A percentile compares a stretch with the other conserved stretches of the same genome.
These are phyloP conservation scores for Papiliotrema laurentii DNA, from an alignment of 1,284 basidiomycete species.

Conservation along the genomic window DNA sequence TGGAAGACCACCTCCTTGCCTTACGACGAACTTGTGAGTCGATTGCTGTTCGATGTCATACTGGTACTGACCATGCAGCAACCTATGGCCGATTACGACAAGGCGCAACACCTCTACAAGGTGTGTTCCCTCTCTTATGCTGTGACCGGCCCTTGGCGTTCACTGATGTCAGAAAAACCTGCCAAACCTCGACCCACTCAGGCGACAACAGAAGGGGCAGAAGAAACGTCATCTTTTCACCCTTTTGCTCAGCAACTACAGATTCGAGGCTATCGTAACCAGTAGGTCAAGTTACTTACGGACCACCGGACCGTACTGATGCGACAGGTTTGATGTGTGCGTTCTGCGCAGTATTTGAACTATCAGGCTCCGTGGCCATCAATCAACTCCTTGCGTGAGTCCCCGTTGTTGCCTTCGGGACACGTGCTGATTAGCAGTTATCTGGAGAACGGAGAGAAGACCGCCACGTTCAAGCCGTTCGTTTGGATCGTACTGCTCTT, in stretches of 20 bases:
- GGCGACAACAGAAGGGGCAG: slow-evolving; percentile 29
- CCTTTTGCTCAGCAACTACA: slow-evolving; percentile 27
- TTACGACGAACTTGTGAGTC: slow-evolving; percentile 35
- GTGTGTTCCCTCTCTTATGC: slow-evolving; percentile 16
- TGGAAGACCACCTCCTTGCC: slow-evolving; percentile 40
- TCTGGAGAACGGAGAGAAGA: slow-evolving; percentile 50
- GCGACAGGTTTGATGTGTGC: slow-evolving; percentile 27
- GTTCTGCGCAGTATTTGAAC: slow-evolving; percentile 36
- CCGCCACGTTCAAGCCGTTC: slow-evolving; percentile 51
- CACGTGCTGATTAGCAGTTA: slow-evolving; percentile 33
- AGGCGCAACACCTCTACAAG: slow-evolving; percentile 48
- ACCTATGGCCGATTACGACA: slow-evolving; percentile 57
- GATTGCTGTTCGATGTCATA: no score
- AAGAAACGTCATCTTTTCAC: slow-evolving; percentile 33
- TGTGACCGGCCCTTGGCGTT: background rate
- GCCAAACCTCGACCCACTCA: slow-evolving; percentile 43
- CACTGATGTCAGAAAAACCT: slow-evolving; percentile 23
- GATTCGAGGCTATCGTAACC: slow-evolving; percentile 27
- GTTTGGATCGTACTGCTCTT: slow-evolving; percentile 64
- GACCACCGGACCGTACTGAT: background rate
- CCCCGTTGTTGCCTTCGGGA: background rate
- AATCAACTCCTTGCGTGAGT: slow-evolving; percentile 50
- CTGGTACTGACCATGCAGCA: no score
- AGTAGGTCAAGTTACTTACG: slow-evolving; percentile 3
- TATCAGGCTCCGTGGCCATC: slow-evolving; percentile 53